A percentile compares a stretch with the other conserved stretches of the same genome.
These are phyloP conservation scores for Exophiala mesophila DNA, from an alignment of 2,329 filamentous ascomycete species.

Conservation along the genomic window DNA sequence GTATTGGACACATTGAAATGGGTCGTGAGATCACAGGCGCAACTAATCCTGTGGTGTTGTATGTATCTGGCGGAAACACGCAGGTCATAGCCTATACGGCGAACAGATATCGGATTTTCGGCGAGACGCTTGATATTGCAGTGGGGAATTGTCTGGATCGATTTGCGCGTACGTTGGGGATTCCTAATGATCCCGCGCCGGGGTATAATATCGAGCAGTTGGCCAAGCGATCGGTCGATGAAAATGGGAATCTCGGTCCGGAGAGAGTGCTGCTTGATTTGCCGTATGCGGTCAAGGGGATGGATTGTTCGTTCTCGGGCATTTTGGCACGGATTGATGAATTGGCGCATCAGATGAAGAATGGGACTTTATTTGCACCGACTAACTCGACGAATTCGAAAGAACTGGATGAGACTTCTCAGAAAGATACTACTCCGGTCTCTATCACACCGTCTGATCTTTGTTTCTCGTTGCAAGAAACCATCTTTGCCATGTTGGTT, in stretches of 20 bases:
- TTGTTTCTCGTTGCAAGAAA: constrained; percentile 94
- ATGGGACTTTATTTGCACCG: constrained; percentile 28
- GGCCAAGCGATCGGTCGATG: constrained; percentile 58
- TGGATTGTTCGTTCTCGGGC: constrained; percentile 95
- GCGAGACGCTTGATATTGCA: constrained; percentile 93
- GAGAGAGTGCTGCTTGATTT: constrained; percentile 68
- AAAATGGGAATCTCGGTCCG: background rate
- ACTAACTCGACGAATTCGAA: constrained; percentile 47
- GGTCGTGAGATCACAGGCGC: constrained; percentile 87
- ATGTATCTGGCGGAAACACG: constrained; percentile 93
- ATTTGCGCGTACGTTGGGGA: constrained; percentile 84
- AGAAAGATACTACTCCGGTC: background rate
- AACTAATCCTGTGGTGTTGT: constrained; percentile 86
- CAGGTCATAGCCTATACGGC: constrained; percentile 97
- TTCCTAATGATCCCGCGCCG: constrained; percentile 92
- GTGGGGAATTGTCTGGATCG: constrained; percentile 96
- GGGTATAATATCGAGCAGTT: constrained; percentile 98
- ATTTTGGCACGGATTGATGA: constrained; percentile 80
- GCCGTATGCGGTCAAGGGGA: constrained; percentile 95
- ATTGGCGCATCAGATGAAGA: constrained; percentile 64
- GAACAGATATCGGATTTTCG: constrained; percentile 93
- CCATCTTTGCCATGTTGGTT: constrained; percentile 92
- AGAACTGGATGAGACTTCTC: constrained; percentile 24
- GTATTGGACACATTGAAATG: constrained; percentile 99
- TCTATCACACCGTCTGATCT: constrained; percentile 72